These are phyloP conservation scores for Lactarius hengduanensis DNA, from an alignment of 768 basidiomycete species.

Conservation along the genomic window DNA sequence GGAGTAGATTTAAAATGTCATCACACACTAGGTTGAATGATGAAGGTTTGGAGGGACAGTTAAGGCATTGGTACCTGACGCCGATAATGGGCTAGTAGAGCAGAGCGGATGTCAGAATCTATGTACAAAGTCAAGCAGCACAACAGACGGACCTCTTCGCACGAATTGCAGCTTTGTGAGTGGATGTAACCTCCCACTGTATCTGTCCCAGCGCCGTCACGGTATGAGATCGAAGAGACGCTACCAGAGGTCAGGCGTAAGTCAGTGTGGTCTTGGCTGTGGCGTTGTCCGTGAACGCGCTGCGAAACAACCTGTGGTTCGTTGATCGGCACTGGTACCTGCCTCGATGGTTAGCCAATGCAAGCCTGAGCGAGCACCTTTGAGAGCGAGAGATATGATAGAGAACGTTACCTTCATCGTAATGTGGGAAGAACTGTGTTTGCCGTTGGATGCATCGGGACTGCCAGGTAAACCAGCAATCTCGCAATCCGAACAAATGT, in stretches of 20 bases:
- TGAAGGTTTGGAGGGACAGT: slow-evolving; percentile 72
- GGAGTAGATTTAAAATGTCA: no score
- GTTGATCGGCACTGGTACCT: slow-evolving; percentile 86
- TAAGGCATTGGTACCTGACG: slow-evolving; percentile 84
- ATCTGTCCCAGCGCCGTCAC: neutral
- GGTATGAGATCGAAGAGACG: slow-evolving; percentile 9
- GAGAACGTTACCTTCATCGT: slow-evolving; percentile 74
- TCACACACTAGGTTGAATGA: slow-evolving; percentile 70
- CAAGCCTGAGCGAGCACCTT: no score
- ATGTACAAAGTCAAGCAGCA: neutral
- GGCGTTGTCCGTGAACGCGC: slow-evolving; percentile 14
- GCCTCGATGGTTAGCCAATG: neutral
- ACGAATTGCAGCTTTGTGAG: slow-evolving; percentile 23
- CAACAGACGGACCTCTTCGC: slow-evolving; percentile 12
- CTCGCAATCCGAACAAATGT: slow-evolving; percentile 87
- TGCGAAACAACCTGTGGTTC: slow-evolving; percentile 60
- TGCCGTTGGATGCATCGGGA: slow-evolving; percentile 70
- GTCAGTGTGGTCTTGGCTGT: slow-evolving; percentile 6
- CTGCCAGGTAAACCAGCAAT: slow-evolving; percentile 66
- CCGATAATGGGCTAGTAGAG: slow-evolving; percentile 65
- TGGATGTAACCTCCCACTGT: slow-evolving; percentile 13
- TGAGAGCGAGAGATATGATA: neutral
- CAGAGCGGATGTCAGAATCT: neutral
- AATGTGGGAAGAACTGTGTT: slow-evolving; percentile 82
- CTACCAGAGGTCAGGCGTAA: slow-evolving; percentile 23